These are phyloP conservation scores for Chaetoscypha palmicola DNA, from an alignment of 2,329 filamentous ascomycete species.

Conservation along the genomic window DNA sequence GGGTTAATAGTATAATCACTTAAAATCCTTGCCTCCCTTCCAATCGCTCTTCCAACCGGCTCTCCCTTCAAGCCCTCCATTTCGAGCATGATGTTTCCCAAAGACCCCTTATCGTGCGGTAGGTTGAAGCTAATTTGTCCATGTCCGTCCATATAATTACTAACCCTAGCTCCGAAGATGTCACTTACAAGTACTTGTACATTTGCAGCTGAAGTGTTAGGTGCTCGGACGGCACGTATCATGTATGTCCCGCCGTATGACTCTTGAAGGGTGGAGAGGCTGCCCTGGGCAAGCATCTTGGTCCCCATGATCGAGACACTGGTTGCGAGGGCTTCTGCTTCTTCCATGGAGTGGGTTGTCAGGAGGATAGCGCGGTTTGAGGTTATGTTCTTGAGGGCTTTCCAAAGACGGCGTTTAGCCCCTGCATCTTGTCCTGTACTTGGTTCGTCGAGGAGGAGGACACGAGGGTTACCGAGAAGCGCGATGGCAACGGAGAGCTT, in stretches of 20 bases:
- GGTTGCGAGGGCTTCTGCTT: slow-evolving; percentile 32
- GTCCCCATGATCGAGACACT: slow-evolving; percentile 32
- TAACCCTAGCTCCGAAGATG: slow-evolving; percentile 15
- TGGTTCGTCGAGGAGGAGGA: slow-evolving; percentile 31
- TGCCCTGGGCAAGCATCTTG: slow-evolving; percentile 29
- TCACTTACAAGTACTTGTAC: slow-evolving; percentile 12
- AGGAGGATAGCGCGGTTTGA: slow-evolving; percentile 30
- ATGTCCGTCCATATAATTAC: slow-evolving; percentile 19
- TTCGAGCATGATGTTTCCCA: slow-evolving; percentile 21
- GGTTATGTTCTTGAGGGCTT: slow-evolving; percentile 26
- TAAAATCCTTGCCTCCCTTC: slow-evolving; percentile 4
- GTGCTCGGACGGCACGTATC: slow-evolving; percentile 16
- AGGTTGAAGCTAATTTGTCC: slow-evolving; percentile 22
- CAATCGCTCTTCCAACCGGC: background rate
- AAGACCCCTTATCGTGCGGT: slow-evolving; percentile 16
- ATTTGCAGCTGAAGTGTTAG: slow-evolving; percentile 4
- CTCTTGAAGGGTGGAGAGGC: slow-evolving; percentile 17
- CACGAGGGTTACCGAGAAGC: slow-evolving; percentile 28
- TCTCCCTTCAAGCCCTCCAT: slow-evolving; percentile 23
- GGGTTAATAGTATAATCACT: slow-evolving; percentile 24
- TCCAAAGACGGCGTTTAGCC: slow-evolving; percentile 33
- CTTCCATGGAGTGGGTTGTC: slow-evolving; percentile 34
- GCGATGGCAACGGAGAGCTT: slow-evolving; percentile 32
- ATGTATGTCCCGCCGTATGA: slow-evolving; percentile 18
- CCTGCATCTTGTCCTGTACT: slow-evolving; percentile 31